Base-by-base conservation (phyloP, 495 filamentous ascomycete species). In the Neurospora tetraspora region DNA sequence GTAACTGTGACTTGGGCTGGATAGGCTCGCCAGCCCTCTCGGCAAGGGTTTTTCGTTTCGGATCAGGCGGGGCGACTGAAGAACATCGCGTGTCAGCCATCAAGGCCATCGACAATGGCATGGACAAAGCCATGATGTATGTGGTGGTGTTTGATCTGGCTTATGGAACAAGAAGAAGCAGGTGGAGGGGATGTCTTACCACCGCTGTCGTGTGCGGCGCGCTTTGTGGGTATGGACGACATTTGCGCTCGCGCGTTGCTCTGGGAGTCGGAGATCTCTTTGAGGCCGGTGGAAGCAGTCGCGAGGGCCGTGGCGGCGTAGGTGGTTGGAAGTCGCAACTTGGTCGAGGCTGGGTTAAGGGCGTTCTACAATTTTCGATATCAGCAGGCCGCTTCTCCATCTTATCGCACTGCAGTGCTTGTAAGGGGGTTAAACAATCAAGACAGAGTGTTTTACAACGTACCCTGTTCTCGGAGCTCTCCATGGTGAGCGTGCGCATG, bases 231-330 rank as follows among this genome's bases (percentile, higher is more conserved):
- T 36, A 90, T 88, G 43, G 85, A 83, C 72, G 85, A 81, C 39
- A 85, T 79, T 36, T 85, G 85, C 16, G 88, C 86, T 73, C 92
- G 89, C 72, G 88, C 83, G 82, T 96, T 96, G 74, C 83, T 89
- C 71, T 89, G 85, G 5, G 92, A 92, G 5, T 89, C 85, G 71
- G 88, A 80, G 68, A 83, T 81, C 74, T 85, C 83, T 68, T 81
- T 76, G 27, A 85, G 78, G 16, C 76, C 79, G 61, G 40, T 73
- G 18, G 42, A 37, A 11, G 74, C 8, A 18, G 72, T 53, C 39
- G 36, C 61, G 31, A 40, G 11, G 20, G 72, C 59, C 34, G 70
- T 40, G 40, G 77, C 39, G 71, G 59, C 37, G 42, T 65, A 18
- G 53, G 27, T 65, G 53, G 53, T 65, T 65, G 53, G 53, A 65